Evolutionary conservation across 768 basidiomycete species (phyloP).

Genomic region (Lentinula lateritia): DNA sequence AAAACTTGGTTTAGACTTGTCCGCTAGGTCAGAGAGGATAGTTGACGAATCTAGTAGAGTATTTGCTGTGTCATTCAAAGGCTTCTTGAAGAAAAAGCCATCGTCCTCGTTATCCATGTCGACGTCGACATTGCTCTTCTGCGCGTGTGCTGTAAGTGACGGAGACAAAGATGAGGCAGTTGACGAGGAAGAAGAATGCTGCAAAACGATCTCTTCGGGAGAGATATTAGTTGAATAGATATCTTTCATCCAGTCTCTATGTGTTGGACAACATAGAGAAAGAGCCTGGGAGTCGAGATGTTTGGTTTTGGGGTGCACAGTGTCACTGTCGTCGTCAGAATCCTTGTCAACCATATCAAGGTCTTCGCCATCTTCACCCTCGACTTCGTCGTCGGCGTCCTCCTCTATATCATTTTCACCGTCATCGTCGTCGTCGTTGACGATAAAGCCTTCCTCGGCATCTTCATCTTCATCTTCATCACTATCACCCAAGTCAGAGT

Average conservation of each 20-base stretch:
- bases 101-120: constrained; percentile 49
- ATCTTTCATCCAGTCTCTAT: constrained; percentile 77
- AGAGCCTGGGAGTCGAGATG: background rate
- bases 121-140: constrained; percentile 1
- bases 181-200: constrained; percentile 10
- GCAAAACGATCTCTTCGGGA: constrained; percentile 58
- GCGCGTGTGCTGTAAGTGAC: constrained; percentile 17
- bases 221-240: constrained; percentile 72
- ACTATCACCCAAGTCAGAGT: constrained; percentile 32
- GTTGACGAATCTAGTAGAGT: no score
- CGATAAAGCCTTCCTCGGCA: constrained; percentile 46
- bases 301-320: background rate
- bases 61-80: background rate
- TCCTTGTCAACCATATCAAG: background rate
- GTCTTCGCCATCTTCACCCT: constrained; percentile 30
- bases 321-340: background rate
- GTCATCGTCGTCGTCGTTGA: constrained; percentile 34
- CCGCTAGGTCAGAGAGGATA: constrained; percentile 41
- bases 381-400: constrained; percentile 41
- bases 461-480: constrained; percentile 43
- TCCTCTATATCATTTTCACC: constrained; percentile 58
- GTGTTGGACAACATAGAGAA: constrained; percentile 20
- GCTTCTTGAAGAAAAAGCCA: constrained; percentile 62
- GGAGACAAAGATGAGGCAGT: no score
- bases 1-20: constrained; percentile 58